phyloP scores from a whole-genome alignment of 1,284 basidiomycete species.

The Cryptococcus maquisensis region DNA sequence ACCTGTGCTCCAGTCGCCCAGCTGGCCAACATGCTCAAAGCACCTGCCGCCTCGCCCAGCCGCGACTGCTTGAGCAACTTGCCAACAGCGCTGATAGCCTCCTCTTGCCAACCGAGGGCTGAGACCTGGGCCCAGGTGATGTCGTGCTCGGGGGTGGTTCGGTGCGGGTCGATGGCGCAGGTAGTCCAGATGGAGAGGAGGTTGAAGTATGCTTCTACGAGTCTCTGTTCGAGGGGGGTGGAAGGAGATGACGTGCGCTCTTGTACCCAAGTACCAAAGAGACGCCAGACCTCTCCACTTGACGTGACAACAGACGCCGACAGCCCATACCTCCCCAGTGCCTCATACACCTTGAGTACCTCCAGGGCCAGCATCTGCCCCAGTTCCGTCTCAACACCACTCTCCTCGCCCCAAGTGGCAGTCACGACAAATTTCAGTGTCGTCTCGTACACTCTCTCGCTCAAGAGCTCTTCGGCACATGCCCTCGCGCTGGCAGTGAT shows the following conservation, averaged over 20 bases:
- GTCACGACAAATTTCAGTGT: conserved; percentile 71
- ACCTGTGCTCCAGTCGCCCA: conserved; percentile 71
- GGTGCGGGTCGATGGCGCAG: conserved; percentile 83
- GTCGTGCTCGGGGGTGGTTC: conserved; percentile 77
- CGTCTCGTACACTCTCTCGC: conserved; percentile 56
- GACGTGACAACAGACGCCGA: conserved; percentile 51
- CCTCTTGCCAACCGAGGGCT: conserved; percentile 68
- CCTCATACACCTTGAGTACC: conserved; percentile 64
- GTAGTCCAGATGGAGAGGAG: conserved; percentile 69
- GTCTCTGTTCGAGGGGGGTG: neutral
- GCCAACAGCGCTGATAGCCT: conserved; percentile 48
- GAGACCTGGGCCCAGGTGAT: conserved; percentile 82
- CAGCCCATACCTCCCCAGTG: conserved; percentile 72
- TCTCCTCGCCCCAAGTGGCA: conserved; percentile 16
- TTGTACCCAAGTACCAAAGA: conserved; percentile 28
- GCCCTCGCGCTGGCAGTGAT: conserved; percentile 63
- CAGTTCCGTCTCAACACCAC: neutral
- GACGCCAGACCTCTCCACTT: conserved; percentile 37
- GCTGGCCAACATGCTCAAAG: conserved; percentile 43
- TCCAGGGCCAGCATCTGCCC: conserved; percentile 55
- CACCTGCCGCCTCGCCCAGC: conserved; percentile 50
- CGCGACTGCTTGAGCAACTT: conserved; percentile 23
- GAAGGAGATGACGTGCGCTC: neutral
- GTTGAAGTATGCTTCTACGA: conserved; percentile 42
- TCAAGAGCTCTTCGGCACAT: conserved; percentile 59